A percentile compares a stretch with the other conserved stretches of the same genome.
These are phyloP conservation scores for Tulasnella sp. DNA, from an alignment of 768 basidiomycete genomes.

Conservation along the genomic window DNA sequence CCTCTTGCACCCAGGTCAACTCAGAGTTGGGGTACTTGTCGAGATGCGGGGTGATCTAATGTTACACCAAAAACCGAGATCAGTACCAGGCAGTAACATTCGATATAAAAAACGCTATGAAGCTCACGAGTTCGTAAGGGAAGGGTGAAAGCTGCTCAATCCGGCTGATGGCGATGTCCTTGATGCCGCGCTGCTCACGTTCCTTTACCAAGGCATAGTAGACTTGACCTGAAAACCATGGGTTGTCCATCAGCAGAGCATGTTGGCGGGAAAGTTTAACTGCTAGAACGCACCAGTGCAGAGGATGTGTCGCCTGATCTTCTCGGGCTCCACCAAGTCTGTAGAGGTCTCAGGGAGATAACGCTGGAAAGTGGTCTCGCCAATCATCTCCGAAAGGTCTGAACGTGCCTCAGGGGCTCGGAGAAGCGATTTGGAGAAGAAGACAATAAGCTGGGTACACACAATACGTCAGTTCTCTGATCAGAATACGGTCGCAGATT, in stretches of 20 bases:
- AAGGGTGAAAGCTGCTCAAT: conserved; percentile 94
- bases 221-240: conserved; percentile 63
- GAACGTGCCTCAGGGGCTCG: conserved; percentile 92
- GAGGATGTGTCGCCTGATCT: conserved; percentile 85
- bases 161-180: conserved; percentile 87
- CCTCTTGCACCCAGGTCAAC: conserved; percentile 91
- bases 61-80: conserved; percentile 15
- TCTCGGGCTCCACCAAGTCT: conserved; percentile 69
- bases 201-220: conserved; percentile 85
- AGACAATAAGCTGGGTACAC: conserved; percentile 58
- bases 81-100: background rate
- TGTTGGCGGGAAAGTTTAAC: background rate
- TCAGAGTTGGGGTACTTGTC: conserved; percentile 96
- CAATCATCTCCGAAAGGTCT: conserved; percentile 74
- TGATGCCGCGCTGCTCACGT: conserved; percentile 82
- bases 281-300: conserved; percentile 55
- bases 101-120: background rate
- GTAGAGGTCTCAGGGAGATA: conserved; percentile 79
- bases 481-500: no score
- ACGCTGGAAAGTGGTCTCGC: conserved; percentile 84
- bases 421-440: conserved; percentile 95
- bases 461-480: conserved; percentile 5
- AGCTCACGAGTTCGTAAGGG: conserved; percentile 82
- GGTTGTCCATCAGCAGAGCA: conserved; percentile 6
- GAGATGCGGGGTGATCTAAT: conserved; percentile 78